phyloP scores from a whole-genome alignment of 306 rosid genomes.

The Abrus pulchellus region DNA sequence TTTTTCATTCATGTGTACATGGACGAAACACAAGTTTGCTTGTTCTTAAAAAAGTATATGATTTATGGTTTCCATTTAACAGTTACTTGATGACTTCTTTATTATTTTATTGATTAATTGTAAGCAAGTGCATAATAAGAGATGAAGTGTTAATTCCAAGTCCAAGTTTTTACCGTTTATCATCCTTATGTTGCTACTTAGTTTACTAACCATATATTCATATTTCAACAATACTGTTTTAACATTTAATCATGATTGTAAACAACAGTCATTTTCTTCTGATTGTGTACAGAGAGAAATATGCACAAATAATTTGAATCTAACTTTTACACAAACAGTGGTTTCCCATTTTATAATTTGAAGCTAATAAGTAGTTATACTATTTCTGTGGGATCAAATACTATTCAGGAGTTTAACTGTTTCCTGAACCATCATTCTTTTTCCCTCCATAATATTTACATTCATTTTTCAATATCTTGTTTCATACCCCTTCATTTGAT shows the following conservation, averaged over 20 bases:
- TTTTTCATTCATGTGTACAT: background rate
- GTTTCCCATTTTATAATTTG: background rate
- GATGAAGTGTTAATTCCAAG: conserved; percentile 10
- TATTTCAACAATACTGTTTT: conserved; percentile 15
- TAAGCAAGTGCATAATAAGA: conserved; percentile 3
- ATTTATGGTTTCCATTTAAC: background rate
- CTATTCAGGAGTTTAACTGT: background rate
- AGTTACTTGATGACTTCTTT: background rate
- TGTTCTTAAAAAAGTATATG: background rate
- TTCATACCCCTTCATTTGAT: conserved; percentile 36
- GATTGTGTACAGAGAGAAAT: no score
- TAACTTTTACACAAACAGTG: conserved; percentile 5
- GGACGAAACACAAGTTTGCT: background rate
- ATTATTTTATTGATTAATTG: conserved; percentile 1
- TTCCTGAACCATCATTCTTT: background rate
- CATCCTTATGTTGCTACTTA: background rate
- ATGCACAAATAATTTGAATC: background rate
- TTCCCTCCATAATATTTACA: background rate
- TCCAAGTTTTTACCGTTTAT: background rate
- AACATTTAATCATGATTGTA: background rate
- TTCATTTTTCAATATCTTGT: conserved; percentile 8
- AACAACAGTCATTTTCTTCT: background rate
- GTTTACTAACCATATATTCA: background rate
- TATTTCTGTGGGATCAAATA: background rate
- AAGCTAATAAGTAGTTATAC: conserved; percentile 7